Evolutionary conservation across 2,329 filamentous ascomycete species (phyloP).

Genomic region (Colletotrichum filicis): DNA sequence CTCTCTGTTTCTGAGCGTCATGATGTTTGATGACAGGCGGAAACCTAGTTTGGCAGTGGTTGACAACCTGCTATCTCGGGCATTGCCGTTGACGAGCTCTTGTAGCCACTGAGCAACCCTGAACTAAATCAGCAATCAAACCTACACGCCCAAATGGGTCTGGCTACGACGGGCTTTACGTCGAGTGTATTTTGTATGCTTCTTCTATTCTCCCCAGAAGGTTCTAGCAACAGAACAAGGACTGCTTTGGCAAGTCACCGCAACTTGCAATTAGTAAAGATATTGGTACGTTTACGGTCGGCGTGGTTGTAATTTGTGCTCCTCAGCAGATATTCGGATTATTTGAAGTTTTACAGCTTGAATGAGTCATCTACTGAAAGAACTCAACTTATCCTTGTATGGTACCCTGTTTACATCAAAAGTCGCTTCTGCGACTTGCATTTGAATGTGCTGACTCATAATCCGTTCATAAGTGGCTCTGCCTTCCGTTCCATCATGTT

Average conservation of each 20-base stretch:
- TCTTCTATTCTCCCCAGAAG: too few species aligned
- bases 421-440: neutral
- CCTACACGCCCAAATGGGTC: neutral
- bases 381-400: too few species aligned
- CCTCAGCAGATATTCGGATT: neutral
- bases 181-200: neutral
- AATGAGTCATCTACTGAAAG: neutral
- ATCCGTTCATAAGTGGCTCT: neutral
- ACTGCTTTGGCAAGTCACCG: too few species aligned
- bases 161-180: neutral
- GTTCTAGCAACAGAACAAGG: too few species aligned
- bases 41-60: neutral
- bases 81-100: neutral
- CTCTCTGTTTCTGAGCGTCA: neutral
- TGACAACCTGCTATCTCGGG: neutral
- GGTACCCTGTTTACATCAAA: neutral
- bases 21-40: neutral
- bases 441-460: neutral
- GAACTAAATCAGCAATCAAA: neutral
- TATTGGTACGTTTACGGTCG: too few species aligned
- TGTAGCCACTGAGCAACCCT: neutral
- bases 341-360: neutral
- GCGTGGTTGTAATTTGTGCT: too few species aligned
- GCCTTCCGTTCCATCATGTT: neutral
- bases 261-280: too few species aligned